Base-by-base conservation (phyloP, 2,329 filamentous ascomycete species). In the Fusarium newnesense region DNA sequence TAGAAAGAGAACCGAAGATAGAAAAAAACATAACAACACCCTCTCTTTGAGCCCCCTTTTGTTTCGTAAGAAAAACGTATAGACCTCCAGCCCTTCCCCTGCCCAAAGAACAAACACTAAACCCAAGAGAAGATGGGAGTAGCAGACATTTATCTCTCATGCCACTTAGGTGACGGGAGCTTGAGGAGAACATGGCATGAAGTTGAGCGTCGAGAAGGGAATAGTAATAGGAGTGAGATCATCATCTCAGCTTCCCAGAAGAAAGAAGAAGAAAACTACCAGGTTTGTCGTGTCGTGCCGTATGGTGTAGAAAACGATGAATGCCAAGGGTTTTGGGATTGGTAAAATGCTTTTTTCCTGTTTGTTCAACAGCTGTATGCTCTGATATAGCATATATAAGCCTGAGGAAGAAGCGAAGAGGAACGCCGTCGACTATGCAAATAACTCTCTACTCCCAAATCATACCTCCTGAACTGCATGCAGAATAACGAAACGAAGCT, bases 341-440 rank as follows among this genome's bases (percentile, higher is more conserved):
- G 65, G 65, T 59, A 47, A 72, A 60, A 56, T 69, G 64, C 53
- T 73, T 49, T 73, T 75, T 70, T 64, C 63, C 63, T 46, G 72
- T 62, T 69, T 70, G 65, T 72, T 69, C 44, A 39, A 69, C 53
- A 57, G 58, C 39, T 37, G 32, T 37, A 60, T 57, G 59, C 50
- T 52, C 26, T 47, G 15, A 67, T 63, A 53, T 58, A 68, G 62
- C 65, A 70, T 56, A 69, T 50, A 66, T 36, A 50, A 57, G 49
- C 43, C 62, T 37, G 26, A 60, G 56, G 60, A 62, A 76, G 71
- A 77, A 69, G 68, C 70, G 67, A 77, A 78, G 63, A 75, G 64
- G 71, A 83, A 82, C 80, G 81, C 81, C 79, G 76, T 78, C 75
- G 69, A 79, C 77, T 76, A 83, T 84, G 82, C 81, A 83, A 78